These are phyloP conservation scores for Pseudonitzschia pungens DNA, from an alignment of 108 stramenopile species.

Conservation along the genomic window DNA sequence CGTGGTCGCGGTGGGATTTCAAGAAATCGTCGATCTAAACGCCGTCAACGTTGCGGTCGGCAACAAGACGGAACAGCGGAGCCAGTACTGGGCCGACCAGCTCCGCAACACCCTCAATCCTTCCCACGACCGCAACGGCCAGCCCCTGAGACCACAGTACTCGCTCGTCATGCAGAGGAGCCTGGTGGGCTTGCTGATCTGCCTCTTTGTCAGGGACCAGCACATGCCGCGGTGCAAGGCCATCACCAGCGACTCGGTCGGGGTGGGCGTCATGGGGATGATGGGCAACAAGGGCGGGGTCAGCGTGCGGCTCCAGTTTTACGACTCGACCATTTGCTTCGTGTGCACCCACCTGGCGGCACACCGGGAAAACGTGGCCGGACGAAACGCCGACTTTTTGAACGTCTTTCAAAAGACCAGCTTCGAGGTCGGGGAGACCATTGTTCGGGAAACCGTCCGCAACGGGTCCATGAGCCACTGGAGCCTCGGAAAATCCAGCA, in stretches of 20 bases:
- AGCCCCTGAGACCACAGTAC: slow-evolving; percentile 60
- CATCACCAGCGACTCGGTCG: slow-evolving; percentile 72
- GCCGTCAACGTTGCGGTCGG: slow-evolving; percentile 98
- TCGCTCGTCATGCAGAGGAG: slow-evolving; percentile 60
- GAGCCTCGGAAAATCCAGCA: slow-evolving; percentile 61
- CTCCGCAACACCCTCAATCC: slow-evolving; percentile 76
- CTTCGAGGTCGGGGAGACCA: slow-evolving; percentile 89
- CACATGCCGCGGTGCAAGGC: slow-evolving; percentile 69
- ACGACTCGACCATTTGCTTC: slow-evolving; percentile 94
- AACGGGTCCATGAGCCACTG: slow-evolving; percentile 77
- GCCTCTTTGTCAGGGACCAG: slow-evolving; percentile 86
- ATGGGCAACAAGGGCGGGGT: slow-evolving; percentile 99
- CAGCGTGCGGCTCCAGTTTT: slow-evolving; percentile 81
- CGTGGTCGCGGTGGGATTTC: slow-evolving; percentile 93
- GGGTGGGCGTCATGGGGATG: slow-evolving; percentile 98
- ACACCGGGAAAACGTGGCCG: slow-evolving; percentile 95
- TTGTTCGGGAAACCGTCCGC: slow-evolving; percentile 79
- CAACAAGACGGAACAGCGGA: slow-evolving; percentile 87
- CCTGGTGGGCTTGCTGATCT: slow-evolving; percentile 93
- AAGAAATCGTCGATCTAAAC: slow-evolving; percentile 99
- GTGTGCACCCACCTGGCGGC: slow-evolving; percentile 96
- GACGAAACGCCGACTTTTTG: slow-evolving; percentile 92
- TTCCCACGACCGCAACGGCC: slow-evolving; percentile 44
- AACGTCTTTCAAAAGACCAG: slow-evolving; percentile 77
- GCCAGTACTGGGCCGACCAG: slow-evolving; percentile 85